Base-by-base conservation (phyloP, 805 yeast species). In the Dipodascus albidus region DNA sequence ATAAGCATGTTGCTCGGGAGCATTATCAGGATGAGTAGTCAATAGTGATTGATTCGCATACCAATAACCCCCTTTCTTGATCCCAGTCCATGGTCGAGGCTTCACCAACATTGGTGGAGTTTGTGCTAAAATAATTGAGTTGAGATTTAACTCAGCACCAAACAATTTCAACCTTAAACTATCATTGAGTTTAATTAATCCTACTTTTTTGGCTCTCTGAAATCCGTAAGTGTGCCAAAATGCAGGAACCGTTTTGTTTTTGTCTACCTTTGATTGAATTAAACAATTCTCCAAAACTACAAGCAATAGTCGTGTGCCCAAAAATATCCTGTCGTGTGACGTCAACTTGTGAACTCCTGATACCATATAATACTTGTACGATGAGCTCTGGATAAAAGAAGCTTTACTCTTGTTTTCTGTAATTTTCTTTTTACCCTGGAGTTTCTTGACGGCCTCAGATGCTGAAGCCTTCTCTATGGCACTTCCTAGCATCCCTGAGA, bases 1-100 rank as follows among this genome's bases (percentile, higher is more conserved):
- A 64, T 93, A 93, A 0, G 96, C 96, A 21, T 76, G 67, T 58
- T 93, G 96, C 67, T 93, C 99, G 1, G 93, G 87, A 0, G 95
- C 80, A 60, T 86, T 89, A 61, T 79, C 11, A n/a, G 24, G 14
- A 22, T 9, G 85, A 14, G 87, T 78, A 65, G 97, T 78, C 60
- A 93, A 79, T 41, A 93, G 70, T 2, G 75, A 69, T 17, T 80
- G 75, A 57, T 78, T 80, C 11, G 85, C 74, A 62, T 81, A 82
- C 55, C 78, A 73, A 62, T 87, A 90, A 0, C 97, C 99, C 59
- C 99, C 99, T 53, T 78, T 77, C 62, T 82, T 82, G 78, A 83
- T 82, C 8, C 80, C 70, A 0, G 81, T 76, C 99, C 99, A 93
- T 2, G 88, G 87, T 53, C 82, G 73, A n/a, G 99, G 99, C 57